Conservation (phyloP, 345 rosid species). For the Sonneratia caseolaris region DNA sequence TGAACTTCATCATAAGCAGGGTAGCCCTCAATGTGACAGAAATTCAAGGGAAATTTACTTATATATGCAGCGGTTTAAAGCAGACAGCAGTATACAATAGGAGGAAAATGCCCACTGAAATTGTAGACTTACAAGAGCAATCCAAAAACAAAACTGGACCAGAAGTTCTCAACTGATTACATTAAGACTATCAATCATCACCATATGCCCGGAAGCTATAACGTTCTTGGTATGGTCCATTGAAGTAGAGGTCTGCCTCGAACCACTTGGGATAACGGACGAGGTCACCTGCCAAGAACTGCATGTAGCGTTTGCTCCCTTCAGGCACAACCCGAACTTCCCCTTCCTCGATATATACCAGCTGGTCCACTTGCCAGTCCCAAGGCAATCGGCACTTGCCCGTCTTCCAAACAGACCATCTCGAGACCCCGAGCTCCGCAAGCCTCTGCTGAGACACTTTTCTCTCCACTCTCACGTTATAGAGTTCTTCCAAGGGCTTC, state of each 20-base stretch:
- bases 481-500: conserved; percentile 69
- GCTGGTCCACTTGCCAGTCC: conserved; percentile 96
- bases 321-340: conserved; percentile 92
- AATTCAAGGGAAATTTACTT: not conserved
- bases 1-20: not conserved
- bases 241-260: conserved; percentile 86
- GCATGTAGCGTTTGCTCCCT: conserved; percentile 70
- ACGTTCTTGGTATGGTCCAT: conserved; percentile 73
- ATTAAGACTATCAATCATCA: conserved; percentile 40
- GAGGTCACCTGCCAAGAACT: conserved; percentile 76
- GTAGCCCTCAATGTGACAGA: not conserved
- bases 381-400: conserved; percentile 71
- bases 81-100: not conserved
- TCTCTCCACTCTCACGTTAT: conserved; percentile 69
- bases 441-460: conserved; percentile 46
- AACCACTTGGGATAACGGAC: conserved; percentile 93
- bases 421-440: conserved; percentile 62
- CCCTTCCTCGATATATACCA: conserved; percentile 94
- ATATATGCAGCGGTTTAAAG: not conserved
- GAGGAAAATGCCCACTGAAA: not conserved
- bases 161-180: not conserved
- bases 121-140: not conserved
- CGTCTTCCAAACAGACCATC: conserved; percentile 85
- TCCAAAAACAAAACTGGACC: not conserved
- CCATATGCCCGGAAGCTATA: conserved; percentile 80